These are phyloP conservation scores for Citropsis articulata DNA, from an alignment of 345 rosid species.

Conservation along the genomic window DNA sequence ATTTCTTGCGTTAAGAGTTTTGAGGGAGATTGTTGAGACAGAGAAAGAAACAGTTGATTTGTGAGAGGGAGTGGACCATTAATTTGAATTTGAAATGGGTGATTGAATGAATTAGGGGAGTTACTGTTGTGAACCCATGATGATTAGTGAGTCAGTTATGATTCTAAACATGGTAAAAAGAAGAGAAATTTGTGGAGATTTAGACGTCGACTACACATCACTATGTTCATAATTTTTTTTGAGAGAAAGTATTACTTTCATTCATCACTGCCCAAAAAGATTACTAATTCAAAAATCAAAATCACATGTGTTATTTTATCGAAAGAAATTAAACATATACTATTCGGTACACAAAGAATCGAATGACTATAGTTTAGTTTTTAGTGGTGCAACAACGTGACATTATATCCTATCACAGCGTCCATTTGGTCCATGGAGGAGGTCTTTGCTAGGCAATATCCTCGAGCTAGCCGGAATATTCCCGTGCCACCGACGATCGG, in stretches of 20 bases:
- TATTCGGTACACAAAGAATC: not conserved
- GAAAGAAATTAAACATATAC: not conserved
- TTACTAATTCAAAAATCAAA: slow-evolving; percentile 1
- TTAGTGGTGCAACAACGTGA: slow-evolving; percentile 26
- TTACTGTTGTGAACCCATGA: slow-evolving; percentile 37
- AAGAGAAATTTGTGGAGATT: slow-evolving; percentile 21
- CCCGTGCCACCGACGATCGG: slow-evolving; percentile 37
- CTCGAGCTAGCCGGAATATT: slow-evolving; percentile 30
- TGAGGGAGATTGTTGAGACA: slow-evolving; percentile 6
- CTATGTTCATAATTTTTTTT: slow-evolving; percentile 14
- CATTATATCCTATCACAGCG: slow-evolving; percentile 37
- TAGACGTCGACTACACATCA: slow-evolving; percentile 4
- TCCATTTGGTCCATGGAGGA: slow-evolving; percentile 21
- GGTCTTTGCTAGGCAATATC: slow-evolving; percentile 38
- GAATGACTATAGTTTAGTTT: not conserved
- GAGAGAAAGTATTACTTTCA: no score
- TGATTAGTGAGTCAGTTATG: slow-evolving; percentile 32
- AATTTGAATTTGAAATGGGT: slow-evolving; percentile 52
- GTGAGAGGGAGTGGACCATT: slow-evolving; percentile 24
- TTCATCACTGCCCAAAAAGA: not conserved
- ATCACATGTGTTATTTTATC: not conserved
- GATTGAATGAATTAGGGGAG: slow-evolving; percentile 34
- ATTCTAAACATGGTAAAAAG: slow-evolving; percentile 32
- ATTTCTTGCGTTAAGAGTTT: slow-evolving; percentile 1
- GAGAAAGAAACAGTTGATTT: slow-evolving; percentile 19